Conservation (phyloP, 169 alveolate species). For the Plasmodium coatneyi region DNA sequence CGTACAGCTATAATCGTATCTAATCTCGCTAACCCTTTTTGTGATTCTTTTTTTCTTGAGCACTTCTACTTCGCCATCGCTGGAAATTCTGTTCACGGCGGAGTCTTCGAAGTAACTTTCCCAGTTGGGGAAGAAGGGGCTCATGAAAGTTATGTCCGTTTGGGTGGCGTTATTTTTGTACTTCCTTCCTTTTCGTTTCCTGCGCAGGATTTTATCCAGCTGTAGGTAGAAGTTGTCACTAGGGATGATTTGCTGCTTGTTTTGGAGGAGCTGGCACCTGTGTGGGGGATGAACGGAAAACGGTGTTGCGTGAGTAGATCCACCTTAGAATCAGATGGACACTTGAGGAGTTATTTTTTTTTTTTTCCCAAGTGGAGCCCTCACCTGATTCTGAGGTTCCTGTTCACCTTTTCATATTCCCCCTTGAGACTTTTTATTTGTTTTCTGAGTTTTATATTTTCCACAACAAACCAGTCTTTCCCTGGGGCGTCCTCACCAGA, state of each 20-base stretch:
- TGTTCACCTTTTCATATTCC: conserved; percentile 9
- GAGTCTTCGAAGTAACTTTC: conserved; percentile 42
- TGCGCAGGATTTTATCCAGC: conserved; percentile 14
- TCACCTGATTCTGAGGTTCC: conserved; percentile 15
- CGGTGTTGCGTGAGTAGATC: not conserved
- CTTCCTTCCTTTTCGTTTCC: conserved; percentile 10
- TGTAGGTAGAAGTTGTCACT: conserved; percentile 22
- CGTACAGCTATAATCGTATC: not conserved
- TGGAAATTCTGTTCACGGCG: not conserved
- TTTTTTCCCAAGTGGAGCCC: not conserved
- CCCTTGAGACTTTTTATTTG: conserved; percentile 28
- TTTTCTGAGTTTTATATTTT: conserved; percentile 56
- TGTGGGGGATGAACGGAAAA: not conserved
- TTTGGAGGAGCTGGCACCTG: conserved; percentile 29
- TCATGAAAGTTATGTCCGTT: conserved; percentile 39
- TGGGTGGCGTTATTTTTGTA: conserved; percentile 17
- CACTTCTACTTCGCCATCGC: conserved; percentile 46
- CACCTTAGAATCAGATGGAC: not conserved
- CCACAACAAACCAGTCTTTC: conserved; percentile 39
- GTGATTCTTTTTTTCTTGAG: conserved; percentile 2
- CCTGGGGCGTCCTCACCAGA: not conserved
- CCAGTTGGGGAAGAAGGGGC: conserved; percentile 24
- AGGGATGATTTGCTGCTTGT: conserved; percentile 1
- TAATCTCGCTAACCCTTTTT: conserved; percentile 6
- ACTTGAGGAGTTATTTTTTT: not conserved